Conservation (phyloP, 768 basidiomycete species). For the Paxillus involutus region DNA sequence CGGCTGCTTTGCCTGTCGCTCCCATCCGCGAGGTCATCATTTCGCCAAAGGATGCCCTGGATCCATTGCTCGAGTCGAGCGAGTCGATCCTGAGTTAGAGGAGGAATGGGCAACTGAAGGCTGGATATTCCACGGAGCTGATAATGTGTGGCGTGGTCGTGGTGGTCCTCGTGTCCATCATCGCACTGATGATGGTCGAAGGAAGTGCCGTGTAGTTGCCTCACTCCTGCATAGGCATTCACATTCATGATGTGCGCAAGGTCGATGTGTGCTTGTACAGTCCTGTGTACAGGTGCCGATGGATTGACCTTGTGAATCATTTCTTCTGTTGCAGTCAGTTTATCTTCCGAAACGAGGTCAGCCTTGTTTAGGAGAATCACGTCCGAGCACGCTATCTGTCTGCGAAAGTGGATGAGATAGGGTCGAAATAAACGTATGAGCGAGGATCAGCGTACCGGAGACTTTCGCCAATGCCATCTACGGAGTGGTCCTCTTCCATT, state of each 20-base stretch:
- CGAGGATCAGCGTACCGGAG: conserved; percentile 52
- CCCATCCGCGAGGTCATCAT: conserved; percentile 43
- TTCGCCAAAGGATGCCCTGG: conserved; percentile 81
- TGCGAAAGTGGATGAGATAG: conserved; percentile 31
- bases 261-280: conserved; percentile 71
- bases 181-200: conserved; percentile 32
- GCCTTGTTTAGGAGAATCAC: conserved; percentile 91
- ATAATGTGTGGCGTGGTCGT: conserved; percentile 52
- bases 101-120: conserved; percentile 67
- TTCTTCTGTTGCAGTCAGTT: conserved; percentile 50
- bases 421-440: not conserved
- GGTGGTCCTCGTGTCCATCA: conserved; percentile 28
- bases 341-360: conserved; percentile 61
- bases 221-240: conserved; percentile 67
- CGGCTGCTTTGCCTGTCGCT: conserved; percentile 8
- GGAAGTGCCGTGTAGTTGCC: conserved; percentile 21
- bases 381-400: conserved; percentile 93
- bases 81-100: conserved; percentile 47
- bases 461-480: conserved; percentile 73
- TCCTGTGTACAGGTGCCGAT: conserved; percentile 69
- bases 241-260: conserved; percentile 77
- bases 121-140: conserved; percentile 82
- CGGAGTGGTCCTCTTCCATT: conserved; percentile 76
- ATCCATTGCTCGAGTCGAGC: conserved; percentile 76
- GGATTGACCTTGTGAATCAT: conserved; percentile 79